Base-by-base conservation (phyloP, 2,329 filamentous ascomycete genomes). In the Paecilomyces sp. region DNA sequence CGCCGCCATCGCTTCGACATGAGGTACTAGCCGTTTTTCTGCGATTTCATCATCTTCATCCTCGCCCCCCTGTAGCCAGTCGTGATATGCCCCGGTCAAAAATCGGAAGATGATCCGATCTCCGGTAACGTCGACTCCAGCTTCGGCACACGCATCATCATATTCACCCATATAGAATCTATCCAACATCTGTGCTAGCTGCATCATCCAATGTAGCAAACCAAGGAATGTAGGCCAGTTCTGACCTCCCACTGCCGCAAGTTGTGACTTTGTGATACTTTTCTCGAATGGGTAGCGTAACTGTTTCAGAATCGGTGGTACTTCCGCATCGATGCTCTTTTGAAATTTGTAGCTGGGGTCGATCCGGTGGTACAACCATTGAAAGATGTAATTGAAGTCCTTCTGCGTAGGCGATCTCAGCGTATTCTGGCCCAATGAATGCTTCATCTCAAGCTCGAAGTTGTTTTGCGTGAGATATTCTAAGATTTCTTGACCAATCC, bases 151-250 rank as follows among this genome's bases (percentile, higher is more conserved):
- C 1, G 92, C 92, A 57, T 96, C 89, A 65, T 97, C 92, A 73
- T 96, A 99, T 54, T 86, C 86, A 60, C 92, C 88, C 58, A 80
- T 75, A 1, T 85, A 80, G 70, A 92, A 97, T 24, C 89, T 85
- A 63, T 97, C 92, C 70, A 97, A 85, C 88, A 97, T 96, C 66
- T 93, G 88, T 3, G 91, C 91, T 57, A 99, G 80, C 75, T 97
- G 92, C 93, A 99, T 96, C 87, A 99, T 93, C 94, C 94, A 99
- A 77, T 99, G 92, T 56, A 99, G 81, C 72, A 99, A 80, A 0
- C 92, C 94, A 12, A 99, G 80, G 69, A 99, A 97, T 0, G 91
- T 94, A 63, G 89, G 89, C 94, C 94, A 99, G 72, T 97, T 97
- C 75, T 96, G 92, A 2, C 92, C 93, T 65, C 94, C 94, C 0